phyloP scores from a whole-genome alignment of 495 filamentous ascomycete genomes.

The Penicillium tannophilum region DNA sequence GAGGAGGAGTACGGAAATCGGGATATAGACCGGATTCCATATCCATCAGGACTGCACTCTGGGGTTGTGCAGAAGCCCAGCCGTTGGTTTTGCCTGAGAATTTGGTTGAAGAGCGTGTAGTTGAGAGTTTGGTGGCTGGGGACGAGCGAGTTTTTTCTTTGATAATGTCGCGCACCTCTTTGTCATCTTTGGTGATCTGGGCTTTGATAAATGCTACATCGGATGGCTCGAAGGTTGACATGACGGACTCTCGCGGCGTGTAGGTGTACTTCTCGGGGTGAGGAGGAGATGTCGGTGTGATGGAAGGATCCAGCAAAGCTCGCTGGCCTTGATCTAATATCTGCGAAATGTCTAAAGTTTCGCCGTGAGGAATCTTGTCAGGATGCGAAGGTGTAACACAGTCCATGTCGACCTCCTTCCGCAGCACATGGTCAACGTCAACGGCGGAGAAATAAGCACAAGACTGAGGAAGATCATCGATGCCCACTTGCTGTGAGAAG shows the following conservation, averaged over 20 bases:
- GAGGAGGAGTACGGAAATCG: slow-evolving; percentile 34
- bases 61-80: slow-evolving; percentile 37
- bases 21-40: slow-evolving; percentile 41
- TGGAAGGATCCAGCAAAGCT: slow-evolving; percentile 65
- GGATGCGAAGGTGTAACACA: slow-evolving; percentile 90
- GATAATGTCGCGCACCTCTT: slow-evolving; percentile 73
- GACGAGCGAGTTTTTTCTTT: slow-evolving; percentile 48
- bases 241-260: slow-evolving; percentile 72
- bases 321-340: slow-evolving; percentile 68
- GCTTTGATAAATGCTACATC: slow-evolving; percentile 72
- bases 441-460: slow-evolving; percentile 96
- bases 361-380: slow-evolving; percentile 76
- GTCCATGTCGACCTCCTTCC: slow-evolving; percentile 98
- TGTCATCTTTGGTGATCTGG: slow-evolving; percentile 76
- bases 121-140: slow-evolving; percentile 17
- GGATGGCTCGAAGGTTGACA: slow-evolving; percentile 61
- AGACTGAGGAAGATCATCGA: slow-evolving; percentile 88
- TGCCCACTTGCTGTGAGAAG: slow-evolving; percentile 96
- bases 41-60: slow-evolving; percentile 52
- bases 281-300: slow-evolving; percentile 56
- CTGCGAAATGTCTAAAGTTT: slow-evolving; percentile 75
- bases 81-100: slow-evolving; percentile 25
- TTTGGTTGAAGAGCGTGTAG: slow-evolving; percentile 20
- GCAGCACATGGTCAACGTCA: slow-evolving; percentile 89
- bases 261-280: slow-evolving; percentile 63